A percentile compares a stretch with the other conserved stretches of the same genome.
These are phyloP conservation scores for Yamadazyma triangularis DNA, from an alignment of 1,139 yeast species.

Conservation along the genomic window DNA sequence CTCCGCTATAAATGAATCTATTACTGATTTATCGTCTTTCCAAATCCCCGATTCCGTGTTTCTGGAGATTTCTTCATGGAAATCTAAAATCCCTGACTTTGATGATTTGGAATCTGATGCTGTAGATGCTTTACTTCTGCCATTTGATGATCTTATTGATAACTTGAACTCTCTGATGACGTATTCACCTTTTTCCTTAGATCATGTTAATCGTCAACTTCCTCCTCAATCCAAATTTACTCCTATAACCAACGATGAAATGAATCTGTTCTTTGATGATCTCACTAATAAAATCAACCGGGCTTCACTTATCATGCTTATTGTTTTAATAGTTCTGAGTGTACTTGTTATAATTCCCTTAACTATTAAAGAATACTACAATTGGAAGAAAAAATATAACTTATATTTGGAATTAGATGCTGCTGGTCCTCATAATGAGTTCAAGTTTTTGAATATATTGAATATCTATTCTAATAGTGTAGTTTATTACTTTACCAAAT, in stretches of 20 bases:
- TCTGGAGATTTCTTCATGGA: constrained; percentile 42
- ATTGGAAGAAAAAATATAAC: constrained; percentile 45
- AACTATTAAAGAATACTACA: constrained; percentile 37
- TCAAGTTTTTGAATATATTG: constrained; percentile 14
- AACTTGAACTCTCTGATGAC: constrained; percentile 10
- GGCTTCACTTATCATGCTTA: constrained; percentile 6
- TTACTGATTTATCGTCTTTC: constrained; percentile 51
- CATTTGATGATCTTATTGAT: constrained; percentile 15
- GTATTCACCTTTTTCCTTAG: too few species aligned
- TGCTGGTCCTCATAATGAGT: constrained; percentile 6
- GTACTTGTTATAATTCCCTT: constrained; percentile 31
- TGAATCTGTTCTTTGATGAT: constrained; percentile 6
- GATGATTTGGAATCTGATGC: constrained; percentile 39
- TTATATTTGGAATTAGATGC: constrained; percentile 19
- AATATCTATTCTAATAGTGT: constrained; percentile 16
- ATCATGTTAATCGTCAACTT: too few species aligned
- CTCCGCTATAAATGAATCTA: constrained; percentile 53
- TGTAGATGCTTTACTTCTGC: constrained; percentile 14
- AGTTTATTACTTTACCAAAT: constrained; percentile 12
- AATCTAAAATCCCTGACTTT: constrained; percentile 53
- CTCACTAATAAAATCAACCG: constrained; percentile 3
- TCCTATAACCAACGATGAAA: constrained; percentile 12
- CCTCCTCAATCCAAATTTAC: constrained; percentile 16
- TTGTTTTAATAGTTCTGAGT: constrained; percentile 25
- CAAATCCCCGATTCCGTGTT: constrained; percentile 62